Base-by-base conservation (phyloP, 116 monocot genomes). In the Trichopus zeylanicus region DNA sequence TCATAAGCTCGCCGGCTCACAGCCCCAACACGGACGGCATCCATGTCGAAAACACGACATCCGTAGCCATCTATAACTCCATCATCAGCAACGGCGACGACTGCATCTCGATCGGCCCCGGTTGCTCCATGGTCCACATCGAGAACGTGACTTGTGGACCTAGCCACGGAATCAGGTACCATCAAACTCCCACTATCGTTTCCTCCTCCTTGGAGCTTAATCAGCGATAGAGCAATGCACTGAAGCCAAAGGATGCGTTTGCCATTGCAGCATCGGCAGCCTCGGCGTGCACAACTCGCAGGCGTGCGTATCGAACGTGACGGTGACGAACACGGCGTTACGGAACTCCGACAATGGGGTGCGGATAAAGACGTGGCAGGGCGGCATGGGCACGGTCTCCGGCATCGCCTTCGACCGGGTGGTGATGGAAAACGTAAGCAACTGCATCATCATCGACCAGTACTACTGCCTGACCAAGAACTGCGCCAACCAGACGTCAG, bases 1-100 rank as follows among this genome's bases (percentile, higher is more conserved):
- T 64, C 18, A 82, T 98, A 53, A 80, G 18, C 57, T 82, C 97
- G 0, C 97, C 97, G 0, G 85, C 82, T 19, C 60, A 68, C 26
- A 98, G 97, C 67, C 97, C 97, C 48, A 98, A 98, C 80, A 98
- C 97, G 0, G 97, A 98, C 32, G 97, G 97, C 22, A 91, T 98
- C 48, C 97, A 98, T 27, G 73, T 98, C 0, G 79, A 84, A 51
- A 91, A 87, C 68, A 65, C 79, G 19, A 26, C 64, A 26, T 63
- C 66, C 13, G 87, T 88, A 5, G 69, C 66, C 13, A 91, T 98
- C 11, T 75, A 81, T 56, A 87, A 91, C 47, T 87, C 97, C 3
- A 68, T 87, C 23, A 80, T 98, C 56, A 81, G 85, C 34, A 91
- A 82, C 18, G 97, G 97, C 79, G 97, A 97, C 47, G 97, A 97